These are phyloP conservation scores for Cryphonectria radicalis DNA, from an alignment of 2,329 filamentous ascomycete species.

Conservation along the genomic window DNA sequence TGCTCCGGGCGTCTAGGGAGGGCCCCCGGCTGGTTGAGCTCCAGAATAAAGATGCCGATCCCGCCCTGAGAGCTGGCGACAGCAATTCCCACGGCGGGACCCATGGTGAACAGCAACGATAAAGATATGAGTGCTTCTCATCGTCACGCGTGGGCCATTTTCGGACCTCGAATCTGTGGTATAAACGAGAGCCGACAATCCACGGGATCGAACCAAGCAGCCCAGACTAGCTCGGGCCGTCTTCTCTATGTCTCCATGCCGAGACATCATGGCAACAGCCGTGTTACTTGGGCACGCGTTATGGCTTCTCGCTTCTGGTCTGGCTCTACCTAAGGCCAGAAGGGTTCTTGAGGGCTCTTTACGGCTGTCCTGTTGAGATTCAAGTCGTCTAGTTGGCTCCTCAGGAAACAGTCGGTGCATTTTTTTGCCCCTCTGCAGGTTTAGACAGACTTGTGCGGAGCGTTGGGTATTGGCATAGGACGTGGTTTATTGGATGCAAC, in stretches of 20 bases:
- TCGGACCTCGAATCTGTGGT: not conserved
- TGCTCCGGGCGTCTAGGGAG: constrained; percentile 51
- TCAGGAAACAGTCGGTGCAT: too few relatives aligned
- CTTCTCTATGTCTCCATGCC: not conserved
- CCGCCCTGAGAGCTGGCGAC: constrained; percentile 31
- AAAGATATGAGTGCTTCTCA: too few relatives aligned
- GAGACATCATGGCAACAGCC: not conserved
- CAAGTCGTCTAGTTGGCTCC: too few relatives aligned
- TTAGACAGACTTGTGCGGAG: not conserved
- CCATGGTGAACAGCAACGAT: not conserved
- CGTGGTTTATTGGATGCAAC: not conserved
- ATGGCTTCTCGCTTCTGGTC: not conserved
- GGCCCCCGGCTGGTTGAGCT: constrained; percentile 33
- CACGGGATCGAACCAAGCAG: not conserved
- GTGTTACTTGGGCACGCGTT: not conserved
- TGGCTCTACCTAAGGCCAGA: not conserved
- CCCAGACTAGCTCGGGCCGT: not conserved
- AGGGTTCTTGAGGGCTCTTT: not conserved
- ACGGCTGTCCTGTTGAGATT: not conserved
- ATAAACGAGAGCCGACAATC: not conserved
- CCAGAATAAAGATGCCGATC: constrained; percentile 33
- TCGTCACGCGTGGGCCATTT: not conserved
- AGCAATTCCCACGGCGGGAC: constrained; percentile 18
- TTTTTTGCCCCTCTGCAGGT: not conserved
- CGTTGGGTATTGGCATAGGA: not conserved